Conservation (phyloP, 164 flowering plant species). For the Nymphaea colorata region DNA sequence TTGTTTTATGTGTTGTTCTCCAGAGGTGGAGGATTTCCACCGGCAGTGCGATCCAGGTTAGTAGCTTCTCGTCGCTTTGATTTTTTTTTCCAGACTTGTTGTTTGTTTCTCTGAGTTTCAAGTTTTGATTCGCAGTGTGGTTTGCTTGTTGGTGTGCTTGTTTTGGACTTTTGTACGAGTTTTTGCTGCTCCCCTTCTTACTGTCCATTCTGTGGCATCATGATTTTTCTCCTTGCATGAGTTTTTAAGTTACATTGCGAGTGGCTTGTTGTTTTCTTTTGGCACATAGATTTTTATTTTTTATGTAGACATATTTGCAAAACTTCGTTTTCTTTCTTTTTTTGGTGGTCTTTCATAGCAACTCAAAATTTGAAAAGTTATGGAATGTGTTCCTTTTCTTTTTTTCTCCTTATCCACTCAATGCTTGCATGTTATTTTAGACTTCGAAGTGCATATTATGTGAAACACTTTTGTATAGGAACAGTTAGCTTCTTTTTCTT, state of each 20-base stretch:
- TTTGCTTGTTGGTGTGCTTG: background rate
- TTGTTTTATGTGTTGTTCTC: constrained; percentile 7
- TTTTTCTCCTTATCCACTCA: background rate
- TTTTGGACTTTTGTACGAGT: background rate
- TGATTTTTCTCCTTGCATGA: background rate
- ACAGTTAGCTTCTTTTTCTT: background rate
- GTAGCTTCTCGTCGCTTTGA: too few relatives aligned
- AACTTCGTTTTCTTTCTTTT: background rate
- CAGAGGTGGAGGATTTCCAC: constrained; percentile 61
- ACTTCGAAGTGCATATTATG: too few relatives aligned
- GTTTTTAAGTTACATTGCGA: background rate
- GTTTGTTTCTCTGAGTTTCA: too few relatives aligned
- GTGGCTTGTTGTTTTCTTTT: background rate
- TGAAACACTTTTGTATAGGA: background rate
- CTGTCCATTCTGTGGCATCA: background rate
- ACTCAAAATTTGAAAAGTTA: background rate
- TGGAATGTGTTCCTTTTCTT: background rate
- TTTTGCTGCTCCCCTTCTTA: background rate
- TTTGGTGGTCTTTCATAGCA: background rate
- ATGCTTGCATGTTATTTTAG: too few relatives aligned
- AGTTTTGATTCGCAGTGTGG: constrained; percentile 15
- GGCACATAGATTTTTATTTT: background rate
- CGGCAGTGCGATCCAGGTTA: constrained; percentile 63
- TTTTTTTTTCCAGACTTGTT: too few relatives aligned
- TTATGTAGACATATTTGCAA: too few relatives aligned